phyloP scores from a whole-genome alignment of 164 flowering plant species.

The Euptelea pleiosperma region DNA sequence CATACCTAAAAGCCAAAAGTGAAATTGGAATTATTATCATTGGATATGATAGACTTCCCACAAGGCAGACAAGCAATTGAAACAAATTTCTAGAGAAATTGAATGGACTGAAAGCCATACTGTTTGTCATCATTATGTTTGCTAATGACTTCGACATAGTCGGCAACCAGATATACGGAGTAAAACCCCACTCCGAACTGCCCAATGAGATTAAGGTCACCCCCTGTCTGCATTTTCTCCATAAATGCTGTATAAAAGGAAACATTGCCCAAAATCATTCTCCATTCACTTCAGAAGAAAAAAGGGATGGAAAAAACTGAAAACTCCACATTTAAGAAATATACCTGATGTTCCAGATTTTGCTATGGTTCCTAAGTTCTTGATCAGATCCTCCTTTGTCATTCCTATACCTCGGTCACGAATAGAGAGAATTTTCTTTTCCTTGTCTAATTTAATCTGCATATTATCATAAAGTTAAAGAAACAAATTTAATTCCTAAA shows the following conservation, averaged over 20 bases:
- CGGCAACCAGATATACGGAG: conserved; percentile 96
- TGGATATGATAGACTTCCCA: neutral
- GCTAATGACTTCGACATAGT: conserved; percentile 96
- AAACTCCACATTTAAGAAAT: neutral
- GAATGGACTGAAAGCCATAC: conserved; percentile 39
- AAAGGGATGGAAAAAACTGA: neutral
- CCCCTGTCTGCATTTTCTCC: conserved; percentile 93
- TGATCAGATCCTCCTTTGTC: conserved; percentile 97
- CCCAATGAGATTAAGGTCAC: conserved; percentile 93
- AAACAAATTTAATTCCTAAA: too few species aligned
- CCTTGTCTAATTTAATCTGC: conserved; percentile 96
- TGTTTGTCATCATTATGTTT: conserved; percentile 96
- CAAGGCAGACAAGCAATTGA: neutral
- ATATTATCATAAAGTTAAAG: conserved; percentile 1
- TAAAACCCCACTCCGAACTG: conserved; percentile 99
- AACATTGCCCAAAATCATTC: conserved; percentile 1
- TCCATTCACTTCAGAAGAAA: neutral
- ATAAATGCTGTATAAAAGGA: conserved; percentile 66
- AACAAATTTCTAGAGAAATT: neutral
- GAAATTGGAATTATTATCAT: neutral
- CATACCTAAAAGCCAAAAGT: conserved; percentile 50
- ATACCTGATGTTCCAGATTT: conserved; percentile 98
- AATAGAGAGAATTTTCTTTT: conserved; percentile 82
- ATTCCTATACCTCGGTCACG: conserved; percentile 97
- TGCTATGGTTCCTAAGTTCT: conserved; percentile 97